A percentile compares a stretch with the other conserved stretches of the same genome.
Conservation (phyloP, 495 filamentous ascomycete species). For the Tuber brumale region DNA sequence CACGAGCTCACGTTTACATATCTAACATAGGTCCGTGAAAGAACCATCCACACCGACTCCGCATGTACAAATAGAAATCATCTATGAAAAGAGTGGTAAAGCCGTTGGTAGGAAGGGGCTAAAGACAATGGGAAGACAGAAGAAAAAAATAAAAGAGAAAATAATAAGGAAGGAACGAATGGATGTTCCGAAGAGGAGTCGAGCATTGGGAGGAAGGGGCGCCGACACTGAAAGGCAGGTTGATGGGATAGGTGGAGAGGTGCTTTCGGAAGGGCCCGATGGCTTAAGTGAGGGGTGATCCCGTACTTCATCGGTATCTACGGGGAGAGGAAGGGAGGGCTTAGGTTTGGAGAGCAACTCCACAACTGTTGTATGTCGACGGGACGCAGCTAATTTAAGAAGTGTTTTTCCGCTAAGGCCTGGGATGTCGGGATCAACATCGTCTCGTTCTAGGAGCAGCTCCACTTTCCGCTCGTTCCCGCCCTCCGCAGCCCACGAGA, state of each 20-base stretch:
- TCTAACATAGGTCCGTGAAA: no score
- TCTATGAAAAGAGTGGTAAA: no score
- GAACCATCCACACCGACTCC: no score
- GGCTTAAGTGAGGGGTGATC: not conserved
- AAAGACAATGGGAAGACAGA: not conserved
- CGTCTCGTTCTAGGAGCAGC: slow-evolving; percentile 3
- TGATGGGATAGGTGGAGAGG: not conserved
- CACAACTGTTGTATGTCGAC: not conserved
- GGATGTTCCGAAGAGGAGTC: not conserved
- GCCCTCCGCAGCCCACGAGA: slow-evolving; percentile 40
- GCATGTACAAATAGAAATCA: no score
- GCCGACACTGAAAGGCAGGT: not conserved
- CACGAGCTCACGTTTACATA: no score
- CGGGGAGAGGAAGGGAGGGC: not conserved
- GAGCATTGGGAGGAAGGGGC: not conserved
- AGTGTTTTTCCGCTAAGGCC: no score
- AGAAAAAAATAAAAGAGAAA: not conserved
- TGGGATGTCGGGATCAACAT: not conserved
- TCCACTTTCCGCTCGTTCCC: slow-evolving; percentile 43
- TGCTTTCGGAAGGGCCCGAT: not conserved
- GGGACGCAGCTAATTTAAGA: not conserved
- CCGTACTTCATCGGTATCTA: no score
- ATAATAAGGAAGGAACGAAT: no score
- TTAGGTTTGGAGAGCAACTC: not conserved
- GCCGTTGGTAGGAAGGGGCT: not conserved